Base-by-base conservation (phyloP, 306 rosid species). In the Abrus precatorius region DNA sequence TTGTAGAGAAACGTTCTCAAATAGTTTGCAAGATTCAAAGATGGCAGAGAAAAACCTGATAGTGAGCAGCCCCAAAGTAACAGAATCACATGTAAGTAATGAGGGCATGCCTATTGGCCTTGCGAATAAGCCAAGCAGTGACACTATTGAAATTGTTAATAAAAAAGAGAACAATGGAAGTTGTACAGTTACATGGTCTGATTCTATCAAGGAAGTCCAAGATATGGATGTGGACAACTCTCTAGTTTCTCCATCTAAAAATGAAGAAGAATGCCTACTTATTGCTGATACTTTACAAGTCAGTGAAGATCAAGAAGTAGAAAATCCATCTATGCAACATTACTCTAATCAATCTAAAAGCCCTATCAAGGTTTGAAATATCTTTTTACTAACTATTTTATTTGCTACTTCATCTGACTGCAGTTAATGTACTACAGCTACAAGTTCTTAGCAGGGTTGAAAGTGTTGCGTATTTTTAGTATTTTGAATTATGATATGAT, bases 1-100 rank as follows among this genome's bases (percentile, higher is more conserved):
- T 67, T 53, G 60, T 67, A 92, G 94, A 84, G 84, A 80, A 80
- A 63, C 67, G 20, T 36, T 32, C 71, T 79, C 89, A 9, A 60
- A 69, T 66, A 78, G 87, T 84, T 82, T 82, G 75, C 88, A 69
- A 80, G 77, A 69, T 69, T 83, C 78, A 69, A 85, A 68, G 67
- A 53, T 61, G 63, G 71, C 41, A 66, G 82, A 79, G 74, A 77
- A 75, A 83, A 69, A 55, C 75, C 47, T 49, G 76, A 80, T 13
- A 29, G 63, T 41, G 9, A 36, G 60, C 50, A 56, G 64, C 55
- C 73, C 76, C 53, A 79, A 78, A 38, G 76, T 75, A 81, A 75
- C 44, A 62, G 83, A 72, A 53, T 20, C 81, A 45, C 28, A 8
- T 56, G 45, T 32, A 36, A 72, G 63, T 69, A 71, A 45, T 63